These are phyloP conservation scores for Tetrahymena thermophila DNA, from an alignment of 73 alveolate species.

Conservation along the genomic window DNA sequence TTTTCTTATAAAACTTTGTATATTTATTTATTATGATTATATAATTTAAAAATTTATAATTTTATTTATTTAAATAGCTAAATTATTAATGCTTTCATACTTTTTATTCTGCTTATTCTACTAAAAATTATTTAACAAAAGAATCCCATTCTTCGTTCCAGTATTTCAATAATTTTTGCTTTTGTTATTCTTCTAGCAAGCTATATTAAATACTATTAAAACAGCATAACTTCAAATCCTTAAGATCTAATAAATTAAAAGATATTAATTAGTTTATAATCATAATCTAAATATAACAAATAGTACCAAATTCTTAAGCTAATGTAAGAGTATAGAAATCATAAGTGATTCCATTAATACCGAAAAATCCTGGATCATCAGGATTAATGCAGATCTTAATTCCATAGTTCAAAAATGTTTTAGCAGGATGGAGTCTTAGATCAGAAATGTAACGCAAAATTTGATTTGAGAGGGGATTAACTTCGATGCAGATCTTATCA, in stretches of 20 bases:
- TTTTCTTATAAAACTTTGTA: too few species aligned
- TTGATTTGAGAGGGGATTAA: slow-evolving; percentile 38
- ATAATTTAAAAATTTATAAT: background rate
- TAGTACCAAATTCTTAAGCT: background rate
- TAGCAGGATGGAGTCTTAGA: slow-evolving; percentile 57
- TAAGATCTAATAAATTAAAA: background rate
- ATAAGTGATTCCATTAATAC: slow-evolving; percentile 47
- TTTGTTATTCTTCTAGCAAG: background rate
- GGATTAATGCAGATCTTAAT: slow-evolving; percentile 50
- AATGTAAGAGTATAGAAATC: slow-evolving; percentile 28
- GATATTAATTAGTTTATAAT: background rate
- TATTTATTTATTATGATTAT: too few species aligned
- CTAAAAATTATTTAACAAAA: background rate
- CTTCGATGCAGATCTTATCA: slow-evolving; percentile 36
- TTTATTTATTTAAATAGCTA: background rate
- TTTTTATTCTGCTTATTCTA: background rate
- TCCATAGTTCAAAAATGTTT: slow-evolving; percentile 40
- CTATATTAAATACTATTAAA: background rate
- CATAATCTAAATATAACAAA: background rate
- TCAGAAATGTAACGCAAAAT: slow-evolving; percentile 53
- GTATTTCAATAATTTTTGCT: background rate
- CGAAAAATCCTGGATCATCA: slow-evolving; percentile 65
- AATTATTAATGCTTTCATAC: background rate
- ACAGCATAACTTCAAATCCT: background rate
- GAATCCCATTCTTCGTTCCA: background rate